Conservation (phyloP, 345 rosid species). For the Bruguiera parviflora region DNA sequence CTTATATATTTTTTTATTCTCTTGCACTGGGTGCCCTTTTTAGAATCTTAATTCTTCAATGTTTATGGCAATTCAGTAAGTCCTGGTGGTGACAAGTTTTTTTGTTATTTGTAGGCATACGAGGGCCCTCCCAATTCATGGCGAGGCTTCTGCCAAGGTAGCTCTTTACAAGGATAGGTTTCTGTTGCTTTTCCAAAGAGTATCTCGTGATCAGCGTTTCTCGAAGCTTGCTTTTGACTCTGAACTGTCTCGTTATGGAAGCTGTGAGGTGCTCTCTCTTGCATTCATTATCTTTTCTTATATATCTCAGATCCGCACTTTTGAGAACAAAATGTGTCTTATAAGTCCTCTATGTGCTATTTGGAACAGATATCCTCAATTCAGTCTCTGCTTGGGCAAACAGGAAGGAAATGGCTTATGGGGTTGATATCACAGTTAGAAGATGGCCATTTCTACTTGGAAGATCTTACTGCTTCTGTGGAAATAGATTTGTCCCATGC, state of each 20-base stretch:
- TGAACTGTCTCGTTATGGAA: conserved; percentile 52
- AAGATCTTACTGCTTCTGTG: conserved; percentile 89
- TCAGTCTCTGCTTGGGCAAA: conserved; percentile 70
- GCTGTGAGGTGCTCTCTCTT: conserved; percentile 54
- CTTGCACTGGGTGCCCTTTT: too few relatives aligned
- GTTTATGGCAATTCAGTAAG: too few relatives aligned
- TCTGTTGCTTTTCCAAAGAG: conserved; percentile 70
- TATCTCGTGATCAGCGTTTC: conserved; percentile 75
- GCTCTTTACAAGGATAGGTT: conserved; percentile 70
- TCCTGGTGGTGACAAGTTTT: too few relatives aligned
- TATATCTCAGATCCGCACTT: neutral
- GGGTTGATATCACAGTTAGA: conserved; percentile 94
- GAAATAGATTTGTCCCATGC: conserved; percentile 84
- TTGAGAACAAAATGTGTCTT: neutral
- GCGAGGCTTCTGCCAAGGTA: conserved; percentile 72
- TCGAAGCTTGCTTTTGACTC: conserved; percentile 69
- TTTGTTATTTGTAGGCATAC: conserved; percentile 37
- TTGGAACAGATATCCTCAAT: conserved; percentile 66
- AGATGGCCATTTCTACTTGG: conserved; percentile 92
- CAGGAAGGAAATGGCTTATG: conserved; percentile 91
- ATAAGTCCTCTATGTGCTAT: neutral
- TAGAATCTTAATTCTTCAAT: too few relatives aligned
- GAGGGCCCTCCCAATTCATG: conserved; percentile 60
- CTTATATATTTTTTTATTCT: too few relatives aligned
- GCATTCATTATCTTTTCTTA: neutral